A percentile compares a stretch with the other conserved stretches of the same genome.
phyloP scores from a whole-genome alignment of 805 yeast genomes.

The Wickerhamomyces pijperi region DNA sequence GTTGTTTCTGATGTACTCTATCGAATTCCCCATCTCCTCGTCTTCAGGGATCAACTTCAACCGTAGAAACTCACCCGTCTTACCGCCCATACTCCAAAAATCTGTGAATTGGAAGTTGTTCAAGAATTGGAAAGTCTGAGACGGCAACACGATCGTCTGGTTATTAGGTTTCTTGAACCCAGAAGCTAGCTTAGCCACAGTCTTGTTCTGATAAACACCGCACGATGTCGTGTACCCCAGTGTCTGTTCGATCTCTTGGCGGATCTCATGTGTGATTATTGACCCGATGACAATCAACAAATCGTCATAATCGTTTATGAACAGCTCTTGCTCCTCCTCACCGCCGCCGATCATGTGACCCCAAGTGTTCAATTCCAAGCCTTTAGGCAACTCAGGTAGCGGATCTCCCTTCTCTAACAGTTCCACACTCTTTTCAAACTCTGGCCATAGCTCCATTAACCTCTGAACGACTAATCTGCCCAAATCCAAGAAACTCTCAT shows the following conservation, averaged over 20 bases:
- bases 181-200: constrained; percentile 78
- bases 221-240: constrained; percentile 84
- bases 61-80: constrained; percentile 53
- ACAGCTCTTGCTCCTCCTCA: constrained; percentile 6
- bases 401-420: constrained; percentile 12
- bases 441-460: constrained; percentile 37
- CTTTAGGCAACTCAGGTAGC: constrained; percentile 30
- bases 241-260: constrained; percentile 38
- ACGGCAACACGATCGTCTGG: constrained; percentile 62
- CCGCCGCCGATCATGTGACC: constrained; percentile 9
- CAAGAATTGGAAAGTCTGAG: constrained; percentile 40
- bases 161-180: constrained; percentile 77
- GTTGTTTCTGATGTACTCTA: constrained; percentile 40
- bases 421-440: constrained; percentile 16
- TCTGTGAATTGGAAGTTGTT: constrained; percentile 54
- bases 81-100: constrained; percentile 89
- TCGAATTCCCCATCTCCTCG: constrained; percentile 33
- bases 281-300: constrained; percentile 59
- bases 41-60: constrained; percentile 32
- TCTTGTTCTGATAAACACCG: constrained; percentile 70
- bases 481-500: constrained; percentile 81
- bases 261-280: constrained; percentile 37
- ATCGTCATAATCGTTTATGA: constrained; percentile 68
- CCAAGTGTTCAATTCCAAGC: constrained; percentile 21
- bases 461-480: constrained; percentile 48